Evolutionary conservation across 192 early-diverging fungal species (phyloP), one percentile per base, ranked within the genome.

Genomic region (Coemansia sp.): DNA sequence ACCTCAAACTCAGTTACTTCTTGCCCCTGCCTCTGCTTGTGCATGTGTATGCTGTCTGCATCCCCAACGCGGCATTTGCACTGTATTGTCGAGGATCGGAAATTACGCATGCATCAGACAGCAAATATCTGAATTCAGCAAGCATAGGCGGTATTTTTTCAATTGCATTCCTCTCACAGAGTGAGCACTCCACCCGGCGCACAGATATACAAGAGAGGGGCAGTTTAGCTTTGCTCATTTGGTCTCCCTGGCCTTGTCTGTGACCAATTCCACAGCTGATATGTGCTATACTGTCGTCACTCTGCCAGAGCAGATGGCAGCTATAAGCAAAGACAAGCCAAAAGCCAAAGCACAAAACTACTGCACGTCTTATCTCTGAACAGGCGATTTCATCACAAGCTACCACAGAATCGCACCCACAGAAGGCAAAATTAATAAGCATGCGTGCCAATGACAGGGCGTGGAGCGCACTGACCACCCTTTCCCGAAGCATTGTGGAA

Each of bases 1-100:
- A 52, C 29, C 66, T 34, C 59, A 68, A 21, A 45, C 31, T 6
- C n/a, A 31, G 61, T 31, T 63, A 45, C 61, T 16, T 51, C 15
- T 25, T 51, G 12, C 59, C 59, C 16, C 37, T 40, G 39, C 39
- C 39, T 40, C 39, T 40, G 16, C 1, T 15, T 40, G 39, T 40
- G 39, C 16, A 8, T 40, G 39, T 40, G 39, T 15, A 40, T 40
- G 39, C 1, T 7, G 10, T 4, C 7, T 1, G 3, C 16, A 13
- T 40, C 39, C 39, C 39, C 39, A 40, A 40, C 39, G 9, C 39
- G 39, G 39, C 16, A 40, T 40, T 8, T 40, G 39, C 39, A n/a
- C 39, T 40, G 39, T 13, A 40, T 40, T n/a, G n/a, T n/a, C n/a
- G 16, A 40, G 39, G 43, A 46, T 46, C 43, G 43, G 43, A 46